Conservation (phyloP, 2,329 filamentous ascomycete species). For the Colletotrichum sp. region DNA sequence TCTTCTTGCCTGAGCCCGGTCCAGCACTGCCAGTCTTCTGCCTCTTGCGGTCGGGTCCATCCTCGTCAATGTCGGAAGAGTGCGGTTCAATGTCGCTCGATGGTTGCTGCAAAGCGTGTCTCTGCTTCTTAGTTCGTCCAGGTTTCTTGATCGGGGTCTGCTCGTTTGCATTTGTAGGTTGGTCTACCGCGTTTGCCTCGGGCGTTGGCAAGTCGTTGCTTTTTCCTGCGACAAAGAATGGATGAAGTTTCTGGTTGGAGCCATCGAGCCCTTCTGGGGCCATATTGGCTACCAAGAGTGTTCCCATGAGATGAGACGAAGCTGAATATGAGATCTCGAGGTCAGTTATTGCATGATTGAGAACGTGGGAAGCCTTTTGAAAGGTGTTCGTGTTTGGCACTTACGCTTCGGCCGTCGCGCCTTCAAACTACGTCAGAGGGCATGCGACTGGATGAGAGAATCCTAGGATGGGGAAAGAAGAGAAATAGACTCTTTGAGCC, state of each 20-base stretch:
- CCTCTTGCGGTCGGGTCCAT: constrained; percentile 24
- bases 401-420: constrained; percentile 12
- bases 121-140: neutral
- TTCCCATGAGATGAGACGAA: constrained; percentile 40
- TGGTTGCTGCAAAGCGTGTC: neutral
- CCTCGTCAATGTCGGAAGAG: constrained; percentile 7
- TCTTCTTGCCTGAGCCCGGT: constrained; percentile 22
- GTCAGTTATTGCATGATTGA: neutral
- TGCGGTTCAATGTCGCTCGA: constrained; percentile 7
- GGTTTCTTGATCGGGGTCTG: neutral
- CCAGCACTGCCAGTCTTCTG: constrained; percentile 28
- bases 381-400: neutral
- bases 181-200: neutral
- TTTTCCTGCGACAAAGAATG: constrained; percentile 51
- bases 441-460: neutral
- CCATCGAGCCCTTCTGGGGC: constrained; percentile 41
- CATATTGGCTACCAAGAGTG: constrained; percentile 49
- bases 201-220: neutral
- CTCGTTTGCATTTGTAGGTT: neutral
- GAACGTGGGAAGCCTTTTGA: neutral
- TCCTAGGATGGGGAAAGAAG: neutral
- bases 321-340: neutral
- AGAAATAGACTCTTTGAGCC: neutral
- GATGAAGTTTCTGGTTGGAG: constrained; percentile 54
- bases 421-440: constrained; percentile 16